phyloP scores from a whole-genome alignment of 169 alveolate genomes.

The Plasmodium falciparum region DNA sequence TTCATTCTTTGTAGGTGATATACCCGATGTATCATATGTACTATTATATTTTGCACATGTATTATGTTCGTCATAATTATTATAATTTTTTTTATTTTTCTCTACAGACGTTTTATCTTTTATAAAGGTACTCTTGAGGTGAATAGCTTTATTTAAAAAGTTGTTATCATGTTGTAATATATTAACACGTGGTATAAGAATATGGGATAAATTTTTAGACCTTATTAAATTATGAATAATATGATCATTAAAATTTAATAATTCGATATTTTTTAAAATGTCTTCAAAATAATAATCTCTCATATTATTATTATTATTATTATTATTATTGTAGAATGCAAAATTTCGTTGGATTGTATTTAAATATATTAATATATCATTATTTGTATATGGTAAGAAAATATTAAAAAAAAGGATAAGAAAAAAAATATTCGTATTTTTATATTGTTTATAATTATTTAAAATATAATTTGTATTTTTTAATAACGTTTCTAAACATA shows the following conservation, averaged over 20 bases:
- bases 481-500: conserved; percentile 64
- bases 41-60: not conserved
- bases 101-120: not conserved
- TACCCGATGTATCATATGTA: not conserved
- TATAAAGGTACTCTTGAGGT: not conserved
- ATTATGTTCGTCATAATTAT: not conserved
- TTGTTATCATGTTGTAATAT: conserved; percentile 57
- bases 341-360: conserved; percentile 49
- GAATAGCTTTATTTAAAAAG: conserved; percentile 51
- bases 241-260: conserved; percentile 41
- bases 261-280: conserved; percentile 36
- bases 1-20: not conserved
- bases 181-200: conserved; percentile 38
- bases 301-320: too few relatives aligned
- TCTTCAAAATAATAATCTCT: conserved; percentile 2
- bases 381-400: conserved; percentile 50
- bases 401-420: conserved; percentile 57
- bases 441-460: conserved; percentile 72
- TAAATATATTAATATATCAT: conserved; percentile 39
- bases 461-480: conserved; percentile 52
- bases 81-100: not conserved
- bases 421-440: conserved; percentile 60
- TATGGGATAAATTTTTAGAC: conserved; percentile 35
- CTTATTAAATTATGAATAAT: conserved; percentile 16
- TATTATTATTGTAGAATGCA: not conserved